A percentile compares a stretch with the other conserved stretches of the same genome.
Evolutionary conservation across 441 rosid genomes (phyloP).

Genomic region (Erodium chrysanthum): DNA sequence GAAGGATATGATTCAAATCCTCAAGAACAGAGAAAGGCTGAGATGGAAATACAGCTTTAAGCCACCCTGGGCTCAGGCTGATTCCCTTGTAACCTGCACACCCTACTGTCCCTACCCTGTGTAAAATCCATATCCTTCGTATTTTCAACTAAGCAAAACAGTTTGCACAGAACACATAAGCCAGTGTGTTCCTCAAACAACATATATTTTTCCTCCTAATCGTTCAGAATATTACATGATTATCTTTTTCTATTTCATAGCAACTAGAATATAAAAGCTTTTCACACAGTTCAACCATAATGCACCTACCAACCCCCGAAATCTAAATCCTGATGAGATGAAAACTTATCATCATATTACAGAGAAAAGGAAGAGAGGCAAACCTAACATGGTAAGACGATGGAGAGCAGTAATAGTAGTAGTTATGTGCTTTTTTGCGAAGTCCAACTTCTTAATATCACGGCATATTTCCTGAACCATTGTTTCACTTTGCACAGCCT

Average conservation of each 20-base stretch:
- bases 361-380: conserved; percentile 19
- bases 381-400: conserved; percentile 98
- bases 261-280: not conserved
- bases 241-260: not conserved
- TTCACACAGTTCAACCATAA: not conserved
- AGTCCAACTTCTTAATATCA: conserved; percentile 97
- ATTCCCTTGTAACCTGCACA: not conserved
- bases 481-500: conserved; percentile 98
- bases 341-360: not conserved
- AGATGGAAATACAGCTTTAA: not conserved
- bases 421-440: conserved; percentile 98
- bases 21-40: not conserved
- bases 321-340: not conserved
- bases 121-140: not conserved
- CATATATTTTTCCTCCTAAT: not conserved
- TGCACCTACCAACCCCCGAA: not conserved
- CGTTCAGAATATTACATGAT: not conserved
- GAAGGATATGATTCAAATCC: not conserved
- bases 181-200: not conserved
- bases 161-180: not conserved
- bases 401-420: conserved; percentile 98
- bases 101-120: not conserved
- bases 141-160: not conserved
- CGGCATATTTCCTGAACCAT: conserved; percentile 99
- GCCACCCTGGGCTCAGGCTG: not conserved